These are phyloP conservation scores for Sonneratia alba DNA, from an alignment of 345 rosid genomes.

Conservation along the genomic window DNA sequence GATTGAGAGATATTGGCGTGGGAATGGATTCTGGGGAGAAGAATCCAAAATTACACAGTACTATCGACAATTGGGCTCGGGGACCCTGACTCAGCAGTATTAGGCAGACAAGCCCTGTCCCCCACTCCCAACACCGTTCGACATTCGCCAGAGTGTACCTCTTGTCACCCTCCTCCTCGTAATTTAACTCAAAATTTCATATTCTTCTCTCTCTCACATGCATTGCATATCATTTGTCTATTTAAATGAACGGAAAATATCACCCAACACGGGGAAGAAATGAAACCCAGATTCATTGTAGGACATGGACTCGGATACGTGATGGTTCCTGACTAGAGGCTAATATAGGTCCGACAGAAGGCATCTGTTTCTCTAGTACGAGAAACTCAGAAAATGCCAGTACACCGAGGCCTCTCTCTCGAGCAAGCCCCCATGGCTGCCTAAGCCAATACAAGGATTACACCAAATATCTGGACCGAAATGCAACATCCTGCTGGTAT, in stretches of 20 bases:
- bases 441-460: too few relatives aligned
- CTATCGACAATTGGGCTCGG: background rate
- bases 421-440: too few relatives aligned
- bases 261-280: background rate
- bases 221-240: background rate
- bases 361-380: background rate
- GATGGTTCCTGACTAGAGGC: background rate
- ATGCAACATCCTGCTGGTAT: too few relatives aligned
- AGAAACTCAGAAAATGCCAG: background rate
- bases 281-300: too few relatives aligned
- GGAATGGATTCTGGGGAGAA: background rate
- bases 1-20: too few relatives aligned
- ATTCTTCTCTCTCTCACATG: too few relatives aligned
- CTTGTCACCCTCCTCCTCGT: slow-evolving; percentile 1
- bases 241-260: too few relatives aligned
- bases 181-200: background rate
- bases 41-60: background rate
- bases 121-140: background rate
- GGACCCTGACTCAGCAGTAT: background rate
- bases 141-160: background rate
- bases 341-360: background rate
- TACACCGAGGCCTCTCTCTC: too few relatives aligned
- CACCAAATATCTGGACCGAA: too few relatives aligned
- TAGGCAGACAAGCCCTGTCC: background rate
- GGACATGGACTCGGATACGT: too few relatives aligned